These are phyloP conservation scores for Dactylonectria macrodidyma DNA, from an alignment of 2,329 filamentous ascomycete species.

Conservation along the genomic window DNA sequence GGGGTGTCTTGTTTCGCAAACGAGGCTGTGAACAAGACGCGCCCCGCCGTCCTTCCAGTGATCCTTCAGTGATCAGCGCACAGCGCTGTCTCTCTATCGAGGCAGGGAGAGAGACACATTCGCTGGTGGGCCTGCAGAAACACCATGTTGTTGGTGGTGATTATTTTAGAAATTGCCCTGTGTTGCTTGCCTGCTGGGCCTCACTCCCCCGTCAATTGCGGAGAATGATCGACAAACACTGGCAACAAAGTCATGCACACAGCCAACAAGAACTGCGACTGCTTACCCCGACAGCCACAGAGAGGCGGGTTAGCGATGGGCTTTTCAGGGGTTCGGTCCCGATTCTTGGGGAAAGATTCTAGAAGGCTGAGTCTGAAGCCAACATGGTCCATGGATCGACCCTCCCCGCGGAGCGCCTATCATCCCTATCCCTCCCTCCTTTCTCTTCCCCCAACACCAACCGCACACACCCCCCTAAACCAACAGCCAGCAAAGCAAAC, in stretches of 20 bases:
- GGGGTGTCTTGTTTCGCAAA: constrained; percentile 7
- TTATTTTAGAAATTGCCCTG: constrained; percentile 1
- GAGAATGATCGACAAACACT: constrained; percentile 37
- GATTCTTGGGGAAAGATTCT: constrained; percentile 44
- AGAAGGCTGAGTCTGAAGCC: constrained; percentile 43
- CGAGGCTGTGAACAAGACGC: constrained; percentile 22
- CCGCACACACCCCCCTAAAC: background rate
- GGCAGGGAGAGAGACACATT: background rate
- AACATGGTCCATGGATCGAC: constrained; percentile 21
- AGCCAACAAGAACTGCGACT: constrained; percentile 17
- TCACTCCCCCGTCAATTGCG: constrained; percentile 29
- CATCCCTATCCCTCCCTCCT: too few relatives aligned
- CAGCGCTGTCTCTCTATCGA: constrained; percentile 22
- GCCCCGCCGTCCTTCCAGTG: constrained; percentile 9
- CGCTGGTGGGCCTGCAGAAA: constrained; percentile 26
- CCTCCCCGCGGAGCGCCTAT: background rate
- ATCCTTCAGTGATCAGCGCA: background rate
- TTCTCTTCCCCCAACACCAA: background rate
- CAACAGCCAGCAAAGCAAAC: background rate
- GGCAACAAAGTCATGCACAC: constrained; percentile 26
- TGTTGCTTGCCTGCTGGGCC: background rate
- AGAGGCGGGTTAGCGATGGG: constrained; percentile 34
- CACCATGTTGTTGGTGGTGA: background rate
- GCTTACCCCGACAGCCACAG: constrained; percentile 23
- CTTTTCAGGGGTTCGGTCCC: constrained; percentile 37